These are phyloP conservation scores for Vanrija humicola DNA, from an alignment of 1,284 basidiomycete genomes.

Conservation along the genomic window DNA sequence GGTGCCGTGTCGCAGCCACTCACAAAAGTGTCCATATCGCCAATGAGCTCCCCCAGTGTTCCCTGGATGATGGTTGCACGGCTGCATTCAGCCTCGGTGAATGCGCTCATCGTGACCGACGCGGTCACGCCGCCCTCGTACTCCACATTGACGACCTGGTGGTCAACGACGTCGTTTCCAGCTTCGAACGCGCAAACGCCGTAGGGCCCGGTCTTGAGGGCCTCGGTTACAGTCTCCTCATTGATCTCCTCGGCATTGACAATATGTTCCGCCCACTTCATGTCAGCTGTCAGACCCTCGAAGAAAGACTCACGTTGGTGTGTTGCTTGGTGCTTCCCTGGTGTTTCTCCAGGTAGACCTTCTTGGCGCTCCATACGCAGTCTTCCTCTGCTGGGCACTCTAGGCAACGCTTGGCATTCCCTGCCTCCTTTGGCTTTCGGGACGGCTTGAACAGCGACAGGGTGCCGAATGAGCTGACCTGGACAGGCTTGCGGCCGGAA, in stretches of 20 bases:
- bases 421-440: constrained; percentile 65
- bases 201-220: constrained; percentile 63
- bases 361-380: constrained; percentile 80
- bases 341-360: constrained; percentile 40
- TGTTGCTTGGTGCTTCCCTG: too few relatives aligned
- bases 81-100: constrained; percentile 59
- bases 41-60: constrained; percentile 74
- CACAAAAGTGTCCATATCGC: constrained; percentile 68
- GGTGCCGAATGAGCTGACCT: constrained; percentile 77
- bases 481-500: constrained; percentile 54
- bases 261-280: constrained; percentile 46
- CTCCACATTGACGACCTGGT: constrained; percentile 78
- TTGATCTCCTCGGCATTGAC: constrained; percentile 68
- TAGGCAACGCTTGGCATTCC: constrained; percentile 63
- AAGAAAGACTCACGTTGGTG: too few relatives aligned
- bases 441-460: constrained; percentile 71
- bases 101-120: constrained; percentile 68
- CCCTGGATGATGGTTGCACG: constrained; percentile 75
- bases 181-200: constrained; percentile 78
- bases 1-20: background rate
- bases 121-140: constrained; percentile 71
- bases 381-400: constrained; percentile 68
- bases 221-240: constrained; percentile 68
- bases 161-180: constrained; percentile 73
- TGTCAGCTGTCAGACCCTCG: background rate